Evolutionary conservation across 2,329 filamentous ascomycete genomes (phyloP).

Genomic region (Thelonectria blattea): DNA sequence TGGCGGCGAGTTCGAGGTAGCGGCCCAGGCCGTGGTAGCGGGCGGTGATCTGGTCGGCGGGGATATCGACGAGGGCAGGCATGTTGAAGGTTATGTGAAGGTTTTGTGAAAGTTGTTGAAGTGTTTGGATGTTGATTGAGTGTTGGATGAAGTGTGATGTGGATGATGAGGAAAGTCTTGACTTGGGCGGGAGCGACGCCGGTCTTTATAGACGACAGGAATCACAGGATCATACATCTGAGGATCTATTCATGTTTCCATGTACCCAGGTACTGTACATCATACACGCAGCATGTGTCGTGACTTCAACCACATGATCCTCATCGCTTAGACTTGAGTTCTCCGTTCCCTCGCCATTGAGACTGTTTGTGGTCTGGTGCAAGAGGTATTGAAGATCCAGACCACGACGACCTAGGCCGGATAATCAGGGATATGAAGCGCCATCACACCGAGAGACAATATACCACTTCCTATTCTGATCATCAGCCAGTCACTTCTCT

Average conservation of each 20-base stretch:
- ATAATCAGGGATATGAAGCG: background rate
- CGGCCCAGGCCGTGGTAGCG: background rate
- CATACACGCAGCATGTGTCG: background rate
- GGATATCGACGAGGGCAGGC: background rate
- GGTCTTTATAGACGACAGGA: background rate
- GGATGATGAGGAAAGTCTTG: background rate
- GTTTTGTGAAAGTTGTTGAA: background rate
- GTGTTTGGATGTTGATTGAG: background rate
- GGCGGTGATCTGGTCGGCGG: background rate
- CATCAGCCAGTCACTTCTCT: background rate
- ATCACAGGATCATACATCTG: background rate
- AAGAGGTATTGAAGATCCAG: background rate
- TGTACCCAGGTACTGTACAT: background rate
- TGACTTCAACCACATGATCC: background rate
- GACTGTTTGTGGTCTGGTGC: background rate
- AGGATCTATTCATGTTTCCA: background rate
- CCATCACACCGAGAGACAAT: background rate
- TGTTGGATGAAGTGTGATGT: background rate
- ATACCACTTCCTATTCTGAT: background rate
- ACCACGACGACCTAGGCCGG: background rate
- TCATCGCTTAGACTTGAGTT: background rate
- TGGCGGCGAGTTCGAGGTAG: slow-evolving; percentile 3
- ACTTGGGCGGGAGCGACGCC: background rate
- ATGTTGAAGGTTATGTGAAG: background rate
- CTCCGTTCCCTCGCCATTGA: background rate